A percentile compares a stretch with the other conserved stretches of the same genome.
Conservation (phyloP, 1,139 yeast genomes). For the Kodamaea alishanica region DNA sequence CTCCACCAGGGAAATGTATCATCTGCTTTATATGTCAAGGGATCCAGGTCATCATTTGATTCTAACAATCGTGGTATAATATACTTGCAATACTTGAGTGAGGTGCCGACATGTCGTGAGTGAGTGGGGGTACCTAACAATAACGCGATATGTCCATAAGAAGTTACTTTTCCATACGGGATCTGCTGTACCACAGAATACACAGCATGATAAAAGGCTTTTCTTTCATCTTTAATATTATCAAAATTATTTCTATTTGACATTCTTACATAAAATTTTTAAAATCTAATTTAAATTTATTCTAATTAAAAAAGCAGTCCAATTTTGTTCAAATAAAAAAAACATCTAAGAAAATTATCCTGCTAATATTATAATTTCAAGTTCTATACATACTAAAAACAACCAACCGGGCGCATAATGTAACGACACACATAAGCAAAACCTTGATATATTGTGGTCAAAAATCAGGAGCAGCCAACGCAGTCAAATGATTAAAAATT, state of each 20-base stretch:
- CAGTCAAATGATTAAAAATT: background rate
- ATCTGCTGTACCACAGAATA: constrained; percentile 51
- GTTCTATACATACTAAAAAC: background rate
- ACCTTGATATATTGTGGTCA: constrained; percentile 2
- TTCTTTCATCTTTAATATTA: constrained; percentile 43
- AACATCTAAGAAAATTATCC: too few species aligned
- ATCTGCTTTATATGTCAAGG: constrained; percentile 17
- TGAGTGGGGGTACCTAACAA: constrained; percentile 60
- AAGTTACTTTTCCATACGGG: constrained; percentile 65
- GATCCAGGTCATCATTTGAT: constrained; percentile 16
- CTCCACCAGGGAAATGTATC: constrained; percentile 77
- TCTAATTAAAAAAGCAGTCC: too few species aligned
- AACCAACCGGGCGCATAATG: constrained; percentile 7
- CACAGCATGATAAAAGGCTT: constrained; percentile 59
- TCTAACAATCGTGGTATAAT: constrained; percentile 24
- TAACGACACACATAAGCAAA: constrained; percentile 1
- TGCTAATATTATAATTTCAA: too few species aligned
- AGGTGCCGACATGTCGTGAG: constrained; percentile 70
- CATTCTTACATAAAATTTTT: background rate
- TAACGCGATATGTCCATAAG: constrained; percentile 72
- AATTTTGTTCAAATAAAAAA: too few species aligned
- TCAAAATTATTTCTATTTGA: background rate
- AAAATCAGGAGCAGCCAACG: constrained; percentile 7
- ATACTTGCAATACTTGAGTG: constrained; percentile 46
- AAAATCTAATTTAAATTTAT: too few species aligned